These are phyloP conservation scores for Eucalyptus marginata DNA, from an alignment of 345 rosid species.

Conservation along the genomic window DNA sequence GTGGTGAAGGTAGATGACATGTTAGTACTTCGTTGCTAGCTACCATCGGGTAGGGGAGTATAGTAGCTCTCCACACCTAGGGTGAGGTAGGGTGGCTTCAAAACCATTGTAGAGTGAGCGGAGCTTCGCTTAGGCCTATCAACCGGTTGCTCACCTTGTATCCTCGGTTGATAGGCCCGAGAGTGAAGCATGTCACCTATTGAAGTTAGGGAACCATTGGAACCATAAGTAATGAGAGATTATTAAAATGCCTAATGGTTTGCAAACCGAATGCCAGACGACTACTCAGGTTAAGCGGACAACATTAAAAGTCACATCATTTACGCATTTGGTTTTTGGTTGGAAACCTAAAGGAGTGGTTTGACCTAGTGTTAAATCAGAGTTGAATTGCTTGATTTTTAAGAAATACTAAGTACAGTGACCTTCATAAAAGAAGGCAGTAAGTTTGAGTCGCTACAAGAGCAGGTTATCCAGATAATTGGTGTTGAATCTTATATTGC, in stretches of 20 bases:
- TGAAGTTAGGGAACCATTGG: not conserved
- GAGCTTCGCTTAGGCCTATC: too few species aligned
- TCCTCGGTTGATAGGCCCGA: too few species aligned
- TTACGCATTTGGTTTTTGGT: not conserved
- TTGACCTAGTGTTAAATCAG: not conserved
- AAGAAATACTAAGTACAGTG: not conserved
- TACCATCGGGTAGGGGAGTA: too few species aligned
- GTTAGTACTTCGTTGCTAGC: too few species aligned
- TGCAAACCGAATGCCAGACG: not conserved
- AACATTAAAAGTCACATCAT: not conserved
- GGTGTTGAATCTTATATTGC: not conserved
- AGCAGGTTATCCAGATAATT: not conserved
- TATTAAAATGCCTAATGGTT: not conserved
- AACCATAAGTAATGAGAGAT: not conserved
- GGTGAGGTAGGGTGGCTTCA: too few species aligned
- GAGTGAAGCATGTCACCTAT: not conserved
- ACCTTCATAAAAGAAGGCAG: not conserved
- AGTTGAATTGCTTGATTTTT: not conserved
- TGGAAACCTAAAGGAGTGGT: not conserved
- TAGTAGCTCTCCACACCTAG: too few species aligned
- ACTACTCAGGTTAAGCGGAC: not conserved
- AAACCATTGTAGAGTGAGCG: too few species aligned
- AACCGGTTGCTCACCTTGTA: too few species aligned
- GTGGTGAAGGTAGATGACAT: too few species aligned
- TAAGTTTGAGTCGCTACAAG: not conserved